Evolutionary conservation across 768 basidiomycete species (phyloP).

Genomic region (Mycena filopes): DNA sequence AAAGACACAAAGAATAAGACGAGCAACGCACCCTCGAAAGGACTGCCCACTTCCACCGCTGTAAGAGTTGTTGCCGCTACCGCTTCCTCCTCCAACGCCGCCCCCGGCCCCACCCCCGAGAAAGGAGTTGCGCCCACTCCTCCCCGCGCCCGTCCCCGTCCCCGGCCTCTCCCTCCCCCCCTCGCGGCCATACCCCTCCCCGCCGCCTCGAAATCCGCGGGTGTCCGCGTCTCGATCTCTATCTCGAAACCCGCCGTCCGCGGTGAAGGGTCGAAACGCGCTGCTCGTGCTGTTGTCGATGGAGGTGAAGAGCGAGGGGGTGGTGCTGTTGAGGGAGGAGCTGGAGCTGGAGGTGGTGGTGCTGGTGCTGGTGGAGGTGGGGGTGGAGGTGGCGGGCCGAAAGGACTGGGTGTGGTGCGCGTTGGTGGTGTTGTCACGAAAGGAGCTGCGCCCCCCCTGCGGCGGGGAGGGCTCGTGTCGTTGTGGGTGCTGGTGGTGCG

Average conservation of each 20-base stretch:
- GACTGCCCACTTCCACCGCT: slow-evolving; percentile 26
- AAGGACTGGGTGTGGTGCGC: slow-evolving; percentile 1
- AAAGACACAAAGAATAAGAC: background rate
- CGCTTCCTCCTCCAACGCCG: too few relatives aligned
- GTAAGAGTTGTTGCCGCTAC: slow-evolving; percentile 8
- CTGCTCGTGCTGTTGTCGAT: slow-evolving; percentile 10
- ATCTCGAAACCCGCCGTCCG: background rate
- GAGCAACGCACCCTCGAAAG: slow-evolving; percentile 21
- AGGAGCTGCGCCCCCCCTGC: slow-evolving; percentile 9
- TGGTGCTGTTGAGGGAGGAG: slow-evolving; percentile 23
- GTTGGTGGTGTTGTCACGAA: too few relatives aligned
- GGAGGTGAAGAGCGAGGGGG: slow-evolving; percentile 11
- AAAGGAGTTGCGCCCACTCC: slow-evolving; percentile 38
- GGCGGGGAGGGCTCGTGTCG: slow-evolving; percentile 18
- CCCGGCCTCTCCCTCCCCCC: background rate
- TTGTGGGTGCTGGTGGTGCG: background rate
- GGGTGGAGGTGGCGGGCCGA: slow-evolving; percentile 5
- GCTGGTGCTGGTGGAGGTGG: background rate
- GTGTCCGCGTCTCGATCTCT: background rate
- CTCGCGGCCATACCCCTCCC: background rate
- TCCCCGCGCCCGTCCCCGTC: background rate
- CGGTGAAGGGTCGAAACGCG: background rate
- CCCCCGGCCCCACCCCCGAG: slow-evolving; percentile 16
- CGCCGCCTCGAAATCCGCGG: background rate
- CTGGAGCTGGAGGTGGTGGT: background rate